A percentile compares a stretch with the other conserved stretches of the same genome.
Evolutionary conservation across 148 eudicot genomes (phyloP).

Genomic region (Pharnaceum exiguum): DNA sequence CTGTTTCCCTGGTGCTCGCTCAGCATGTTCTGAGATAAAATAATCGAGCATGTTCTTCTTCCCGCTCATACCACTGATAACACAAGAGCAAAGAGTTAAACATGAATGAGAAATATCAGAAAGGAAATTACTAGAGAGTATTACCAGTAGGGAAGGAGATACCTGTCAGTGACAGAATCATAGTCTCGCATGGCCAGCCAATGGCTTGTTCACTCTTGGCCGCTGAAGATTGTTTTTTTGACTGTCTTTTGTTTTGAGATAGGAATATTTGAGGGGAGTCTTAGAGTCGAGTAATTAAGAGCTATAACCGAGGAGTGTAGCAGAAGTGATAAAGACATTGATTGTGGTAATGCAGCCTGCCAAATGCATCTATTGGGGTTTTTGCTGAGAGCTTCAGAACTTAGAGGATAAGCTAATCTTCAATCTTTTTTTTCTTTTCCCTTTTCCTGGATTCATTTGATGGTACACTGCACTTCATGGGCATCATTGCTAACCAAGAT

Average conservation of each 20-base stretch:
- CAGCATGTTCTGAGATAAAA: constrained; percentile 49
- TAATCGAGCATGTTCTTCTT: constrained; percentile 38
- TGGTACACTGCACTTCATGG: background rate
- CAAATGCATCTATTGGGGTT: constrained; percentile 16
- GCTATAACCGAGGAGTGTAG: constrained; percentile 13
- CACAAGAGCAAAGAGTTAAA: background rate
- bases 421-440: constrained; percentile 6
- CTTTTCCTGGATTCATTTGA: background rate
- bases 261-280: constrained; percentile 3
- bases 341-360: constrained; percentile 12
- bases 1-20: constrained; percentile 64
- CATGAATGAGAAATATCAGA: background rate
- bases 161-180: constrained; percentile 40
- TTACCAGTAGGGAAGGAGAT: background rate
- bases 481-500: no score
- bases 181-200: constrained; percentile 70
- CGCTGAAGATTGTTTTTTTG: constrained; percentile 37
- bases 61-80: constrained; percentile 33
- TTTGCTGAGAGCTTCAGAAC: background rate
- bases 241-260: background rate
- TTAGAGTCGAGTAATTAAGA: constrained; percentile 1
- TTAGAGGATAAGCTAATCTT: constrained; percentile 2
- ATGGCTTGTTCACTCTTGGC: constrained; percentile 70
- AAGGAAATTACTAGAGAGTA: background rate
- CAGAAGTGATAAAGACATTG: constrained; percentile 9